Conservation (phyloP, 192 early-diverging fungal genomes). For the Coemansia sp. region DNA sequence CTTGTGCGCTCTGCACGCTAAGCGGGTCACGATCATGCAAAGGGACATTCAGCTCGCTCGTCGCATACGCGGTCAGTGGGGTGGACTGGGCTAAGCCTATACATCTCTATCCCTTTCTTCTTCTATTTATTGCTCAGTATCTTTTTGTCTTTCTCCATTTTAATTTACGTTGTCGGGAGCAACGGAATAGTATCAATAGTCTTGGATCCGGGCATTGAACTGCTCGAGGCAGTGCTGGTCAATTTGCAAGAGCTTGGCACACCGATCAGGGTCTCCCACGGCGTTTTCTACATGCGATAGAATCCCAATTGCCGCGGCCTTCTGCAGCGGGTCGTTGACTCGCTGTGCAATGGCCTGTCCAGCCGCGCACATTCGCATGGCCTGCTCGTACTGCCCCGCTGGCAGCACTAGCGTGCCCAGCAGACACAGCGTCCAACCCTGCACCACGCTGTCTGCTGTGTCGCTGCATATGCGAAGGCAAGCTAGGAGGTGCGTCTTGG, state of each 20-base stretch:
- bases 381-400: constrained; percentile 47
- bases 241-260: constrained; percentile 38
- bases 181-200: background rate
- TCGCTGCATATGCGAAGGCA: constrained; percentile 36
- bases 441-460: constrained; percentile 25
- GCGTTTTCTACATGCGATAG: constrained; percentile 40
- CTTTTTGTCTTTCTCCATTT: too few species aligned
- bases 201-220: constrained; percentile 33
- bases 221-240: constrained; percentile 26
- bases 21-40: constrained; percentile 92
- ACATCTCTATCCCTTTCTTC: background rate
- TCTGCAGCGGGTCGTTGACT: constrained; percentile 44
- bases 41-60: constrained; percentile 90
- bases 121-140: too few species aligned
- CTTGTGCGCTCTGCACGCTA: constrained; percentile 93
- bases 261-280: constrained; percentile 34
- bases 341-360: constrained; percentile 46
- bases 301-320: constrained; percentile 48
- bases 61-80: constrained; percentile 84
- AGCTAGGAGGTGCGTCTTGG: constrained; percentile 39
- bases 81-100: constrained; percentile 59
- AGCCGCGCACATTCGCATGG: constrained; percentile 50
- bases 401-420: constrained; percentile 41
- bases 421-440: constrained; percentile 49
- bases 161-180: too few species aligned